These are phyloP conservation scores for Didymella keratinophila DNA, from an alignment of 2,329 filamentous ascomycete species.

Conservation along the genomic window DNA sequence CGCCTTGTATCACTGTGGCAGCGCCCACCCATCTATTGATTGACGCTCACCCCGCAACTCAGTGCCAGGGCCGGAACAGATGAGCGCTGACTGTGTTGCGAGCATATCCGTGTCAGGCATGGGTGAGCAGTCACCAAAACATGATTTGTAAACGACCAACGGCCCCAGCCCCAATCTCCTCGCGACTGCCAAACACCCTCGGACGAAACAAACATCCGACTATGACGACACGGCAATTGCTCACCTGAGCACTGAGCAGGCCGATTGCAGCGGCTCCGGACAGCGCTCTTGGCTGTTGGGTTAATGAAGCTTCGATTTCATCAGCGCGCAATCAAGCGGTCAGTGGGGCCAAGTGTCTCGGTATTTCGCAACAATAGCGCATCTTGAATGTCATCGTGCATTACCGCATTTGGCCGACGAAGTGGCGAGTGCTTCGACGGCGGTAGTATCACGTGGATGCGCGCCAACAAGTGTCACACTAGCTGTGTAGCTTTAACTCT, in stretches of 20 bases:
- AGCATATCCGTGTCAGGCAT: slow-evolving; percentile 16
- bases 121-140: slow-evolving; percentile 2
- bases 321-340: slow-evolving; percentile 17
- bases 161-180: slow-evolving; percentile 7
- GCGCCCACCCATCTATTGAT: slow-evolving; percentile 14
- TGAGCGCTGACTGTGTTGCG: slow-evolving; percentile 20
- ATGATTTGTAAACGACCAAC: slow-evolving; percentile 18
- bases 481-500: slow-evolving; percentile 30
- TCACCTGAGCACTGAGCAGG: slow-evolving; percentile 14
- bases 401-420: slow-evolving; percentile 20
- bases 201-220: slow-evolving; percentile 24
- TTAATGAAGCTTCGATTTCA: neutral
- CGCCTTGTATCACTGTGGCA: slow-evolving; percentile 26
- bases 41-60: slow-evolving; percentile 25
- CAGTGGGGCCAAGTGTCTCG: neutral
- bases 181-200: slow-evolving; percentile 3
- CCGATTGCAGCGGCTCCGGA: slow-evolving; percentile 2
- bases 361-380: neutral
- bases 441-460: slow-evolving; percentile 28
- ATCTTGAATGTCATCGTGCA: slow-evolving; percentile 18
- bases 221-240: slow-evolving; percentile 22
- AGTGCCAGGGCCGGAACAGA: slow-evolving; percentile 8
- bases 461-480: slow-evolving; percentile 27
- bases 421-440: slow-evolving; percentile 2
- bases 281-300: slow-evolving; percentile 11